A percentile compares a stretch with the other conserved stretches of the same genome.
Evolutionary conservation across 106 monocot genomes (phyloP).

Genomic region (Dendrobium nobile): DNA sequence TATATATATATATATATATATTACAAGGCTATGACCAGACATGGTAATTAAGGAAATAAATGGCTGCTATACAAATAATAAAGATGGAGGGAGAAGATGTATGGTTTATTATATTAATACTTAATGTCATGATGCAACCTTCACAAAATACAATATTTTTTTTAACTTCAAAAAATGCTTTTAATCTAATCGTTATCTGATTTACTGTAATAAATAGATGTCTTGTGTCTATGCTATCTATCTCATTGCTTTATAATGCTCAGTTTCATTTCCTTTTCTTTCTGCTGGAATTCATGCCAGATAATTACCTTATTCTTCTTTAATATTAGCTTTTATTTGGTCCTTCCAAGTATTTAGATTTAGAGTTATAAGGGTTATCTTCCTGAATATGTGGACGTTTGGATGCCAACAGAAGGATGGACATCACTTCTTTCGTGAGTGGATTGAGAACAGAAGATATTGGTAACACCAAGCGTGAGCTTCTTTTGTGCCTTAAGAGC

Average conservation of each 20-base stretch:
- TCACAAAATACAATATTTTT: neutral
- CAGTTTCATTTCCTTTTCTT: neutral
- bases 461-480: conserved; percentile 27
- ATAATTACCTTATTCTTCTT: neutral
- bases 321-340: neutral
- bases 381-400: neutral
- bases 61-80: too few relatives aligned
- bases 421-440: conserved; percentile 23
- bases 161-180: neutral
- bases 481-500: conserved; percentile 38
- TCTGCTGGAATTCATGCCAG: neutral
- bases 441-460: conserved; percentile 28
- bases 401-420: conserved; percentile 20
- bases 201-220: neutral
- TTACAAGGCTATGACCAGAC: too few relatives aligned
- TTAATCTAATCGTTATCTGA: neutral
- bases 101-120: too few relatives aligned
- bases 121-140: neutral
- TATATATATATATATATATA: too few relatives aligned
- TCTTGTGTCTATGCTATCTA: neutral
- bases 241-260: neutral
- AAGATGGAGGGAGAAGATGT: too few relatives aligned
- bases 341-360: neutral
- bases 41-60: too few relatives aligned
- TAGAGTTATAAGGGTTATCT: neutral